Evolutionary conservation across 805 yeast genomes (phyloP).

Genomic region (Pichia phayaonensis): DNA sequence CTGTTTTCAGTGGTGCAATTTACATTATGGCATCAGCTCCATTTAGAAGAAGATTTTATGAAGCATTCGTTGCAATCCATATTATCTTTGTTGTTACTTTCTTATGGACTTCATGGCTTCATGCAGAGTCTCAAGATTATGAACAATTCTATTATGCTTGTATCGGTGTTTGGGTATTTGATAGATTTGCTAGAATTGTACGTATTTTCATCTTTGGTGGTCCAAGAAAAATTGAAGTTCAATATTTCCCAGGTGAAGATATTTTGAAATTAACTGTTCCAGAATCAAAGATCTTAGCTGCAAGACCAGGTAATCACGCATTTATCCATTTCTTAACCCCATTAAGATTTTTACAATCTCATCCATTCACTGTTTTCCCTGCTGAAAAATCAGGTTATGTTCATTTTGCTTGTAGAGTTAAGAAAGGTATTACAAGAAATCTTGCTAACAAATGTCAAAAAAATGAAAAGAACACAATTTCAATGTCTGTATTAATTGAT

Average conservation of each 20-base stretch:
- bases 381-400: conserved; percentile 30
- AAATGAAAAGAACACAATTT: conserved; percentile 14
- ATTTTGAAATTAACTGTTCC: conserved; percentile 39
- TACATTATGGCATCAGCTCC: conserved; percentile 18
- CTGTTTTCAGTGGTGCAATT: conserved; percentile 24
- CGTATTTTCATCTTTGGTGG: conserved; percentile 33
- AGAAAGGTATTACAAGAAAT: conserved; percentile 49
- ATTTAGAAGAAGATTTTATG: conserved; percentile 45
- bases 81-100: conserved; percentile 46
- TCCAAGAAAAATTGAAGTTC: conserved; percentile 13
- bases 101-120: conserved; percentile 51
- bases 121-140: conserved; percentile 34
- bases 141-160: conserved; percentile 30
- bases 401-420: conserved; percentile 40
- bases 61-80: conserved; percentile 31
- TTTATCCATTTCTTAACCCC: conserved; percentile 51
- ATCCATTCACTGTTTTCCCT: conserved; percentile 59
- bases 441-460: conserved; percentile 25
- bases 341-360: conserved; percentile 43
- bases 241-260: conserved; percentile 33
- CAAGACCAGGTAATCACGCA: conserved; percentile 53
- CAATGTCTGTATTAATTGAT: conserved; percentile 40
- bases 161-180: conserved; percentile 46
- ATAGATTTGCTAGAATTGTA: conserved; percentile 39
- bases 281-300: conserved; percentile 42